Evolutionary conservation across 1,284 basidiomycete species (phyloP), one percentile per base, ranked within the genome.

Genomic region (Xerocomus minutiporus): DNA sequence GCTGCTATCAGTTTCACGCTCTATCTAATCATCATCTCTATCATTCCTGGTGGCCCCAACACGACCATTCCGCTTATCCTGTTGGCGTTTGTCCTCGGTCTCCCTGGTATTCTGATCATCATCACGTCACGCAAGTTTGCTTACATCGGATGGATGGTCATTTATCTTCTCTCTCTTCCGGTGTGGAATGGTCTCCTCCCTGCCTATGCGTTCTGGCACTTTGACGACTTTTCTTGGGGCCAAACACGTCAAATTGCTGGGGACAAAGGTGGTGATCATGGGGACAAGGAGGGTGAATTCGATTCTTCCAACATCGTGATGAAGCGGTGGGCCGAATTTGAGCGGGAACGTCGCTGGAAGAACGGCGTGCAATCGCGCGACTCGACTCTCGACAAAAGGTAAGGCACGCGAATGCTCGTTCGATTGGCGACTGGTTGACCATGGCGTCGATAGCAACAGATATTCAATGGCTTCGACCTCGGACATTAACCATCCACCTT

Each of bases 161-260:
- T 98, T 57, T 99, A 99, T 70, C 82, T 99, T 13, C 46, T 96
- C 53, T 96, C 95, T 20, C 77, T 98, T 34, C 94, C 94, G 4
- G 83, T 97, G 48, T 97, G 94, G 95, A 98, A 98, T 75, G 93
- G 94, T 63, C 78, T 96, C 56, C 80, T 97, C 9, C 95, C 94
- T 1, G 86, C 91, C 2, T 98, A 97, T 72, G 82, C 95, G 34
- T 99, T 93, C 75, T 98, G 95, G 94, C 94, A 98, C 73, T 97
- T 99, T 71, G 96, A 99, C 68, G 97, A 99, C 77, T 99, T 99
- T 73, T 93, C 91, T 17, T 99, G 96, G 96, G 97, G 97, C 74
- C 90, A 96, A 72, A 98, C 96, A 34, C 81, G 96, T 58, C 87
- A 85, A 73, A 77, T 98, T 56, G 79, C 82, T 50, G 92, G 92